Evolutionary conservation across 2,329 filamentous ascomycete species (phyloP), one percentile per base, ranked within the genome.

Genomic region (Trichophyton schoenleinii): DNA sequence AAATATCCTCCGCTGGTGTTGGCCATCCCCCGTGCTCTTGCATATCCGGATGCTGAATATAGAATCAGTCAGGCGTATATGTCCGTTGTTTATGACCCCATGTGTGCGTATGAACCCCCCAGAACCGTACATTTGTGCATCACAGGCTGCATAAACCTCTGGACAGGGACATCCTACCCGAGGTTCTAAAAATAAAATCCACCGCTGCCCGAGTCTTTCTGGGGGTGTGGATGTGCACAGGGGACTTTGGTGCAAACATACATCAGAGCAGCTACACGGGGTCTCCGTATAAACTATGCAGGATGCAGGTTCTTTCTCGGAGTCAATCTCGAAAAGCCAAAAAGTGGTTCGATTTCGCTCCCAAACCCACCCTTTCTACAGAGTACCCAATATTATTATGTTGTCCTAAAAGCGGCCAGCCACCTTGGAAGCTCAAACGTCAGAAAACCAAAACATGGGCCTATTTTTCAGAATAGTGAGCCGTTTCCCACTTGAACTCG

Each of bases 401-500:
- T 3, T 20, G 22, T 22, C 20, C 25, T 20, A 49, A 49, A 36
- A 36, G 28, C 1, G 49, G 22, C 13, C 22, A 31, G 28, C 13
- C 22, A 31, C 13, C 3, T 53, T 11, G 18, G 49, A 28, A 53
- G 7, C 25, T 55, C 31, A 55, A 34, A 55, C 31, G 49, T 36
- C 15, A 55, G 49, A 55, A 44, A 55, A 34, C n/a, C 49, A 55
- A 55, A 36, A 55, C 31, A n/a, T 18, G 15, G 28, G 25, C 49
- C 49, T 55, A 18, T 9, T 28, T 28, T 55, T 28, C 41, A 44
- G 41, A 44, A 9, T 28, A 31, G 28, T 15, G n/a, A 28, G 28
- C 28, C 28, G 49, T 31, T 53, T 53, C 49, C 49, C 15, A 55
- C n/a, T 55, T 36, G 49, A 49, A 55, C 49, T 55, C 49, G 49